Evolutionary conservation across 108 stramenopile genomes (phyloP), one percentile per base, ranked within the genome.

Genomic region (Nitzschia sp.): DNA sequence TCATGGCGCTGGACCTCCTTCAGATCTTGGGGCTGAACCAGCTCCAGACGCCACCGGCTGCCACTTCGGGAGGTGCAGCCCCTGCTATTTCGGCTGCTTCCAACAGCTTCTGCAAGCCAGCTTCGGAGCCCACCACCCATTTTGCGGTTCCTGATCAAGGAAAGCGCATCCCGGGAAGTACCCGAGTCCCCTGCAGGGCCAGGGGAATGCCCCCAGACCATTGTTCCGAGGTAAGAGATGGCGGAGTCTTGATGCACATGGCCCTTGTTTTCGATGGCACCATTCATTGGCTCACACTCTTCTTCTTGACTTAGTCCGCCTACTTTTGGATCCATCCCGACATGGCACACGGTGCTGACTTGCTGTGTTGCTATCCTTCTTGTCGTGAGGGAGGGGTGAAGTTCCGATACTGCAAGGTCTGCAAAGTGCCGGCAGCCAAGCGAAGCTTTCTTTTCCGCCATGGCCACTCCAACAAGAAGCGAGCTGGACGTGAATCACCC

Each of bases 371-470:
- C 39, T 63, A 44, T 25, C 62, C 62, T 9, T 41, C 41, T 41
- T 63, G 62, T 21, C 62, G 24, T 15, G 46, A n/a, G 25, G 46
- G 44, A 8, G 62, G 62, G 1, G 62, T 63, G 10, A 43, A 29
- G 3, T 63, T 63, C 22, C 62, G 42, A 14, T 63, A 63, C 21
- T 63, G 62, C 22, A 10, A 19, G 20, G 19, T 48, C 29, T 63
- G 62, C 42, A 9, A 25, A 48, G 25, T 48, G 5, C 44, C 46
- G 1, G 46, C 44, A 15, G 62, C 62, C 19, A 63, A 63, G 21
- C 38, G 62, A 41, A 63, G 20, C 7, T 63, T 63, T 41, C 42
- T 41, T 5, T 21, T 63, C 22, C 62, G 46, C 10, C 62, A 63
- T 25, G 22, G 42, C 21, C 62, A 63, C 43, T 12, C 20, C 17